These are phyloP conservation scores for Claviceps maximensis DNA, from an alignment of 2,329 filamentous ascomycete genomes.

Conservation along the genomic window DNA sequence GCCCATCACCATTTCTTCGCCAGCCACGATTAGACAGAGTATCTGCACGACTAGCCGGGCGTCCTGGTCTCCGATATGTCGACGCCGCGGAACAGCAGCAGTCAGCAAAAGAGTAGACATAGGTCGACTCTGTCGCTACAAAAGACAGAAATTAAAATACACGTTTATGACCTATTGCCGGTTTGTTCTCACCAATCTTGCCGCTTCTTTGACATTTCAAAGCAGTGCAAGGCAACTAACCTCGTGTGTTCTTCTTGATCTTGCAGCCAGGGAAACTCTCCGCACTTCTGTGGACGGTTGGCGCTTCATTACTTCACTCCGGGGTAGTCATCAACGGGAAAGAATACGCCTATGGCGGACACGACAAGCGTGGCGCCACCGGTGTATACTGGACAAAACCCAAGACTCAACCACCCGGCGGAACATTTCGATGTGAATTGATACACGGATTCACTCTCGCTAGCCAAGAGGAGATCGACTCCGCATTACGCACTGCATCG, in stretches of 20 bases:
- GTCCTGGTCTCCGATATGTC: slow-evolving; percentile 12
- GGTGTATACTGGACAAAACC: slow-evolving; percentile 78
- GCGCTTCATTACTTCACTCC: slow-evolving; percentile 66
- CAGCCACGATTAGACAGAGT: background rate
- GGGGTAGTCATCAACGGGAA: slow-evolving; percentile 68
- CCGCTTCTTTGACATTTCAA: background rate
- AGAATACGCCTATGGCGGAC: slow-evolving; percentile 79
- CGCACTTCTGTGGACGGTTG: slow-evolving; percentile 65
- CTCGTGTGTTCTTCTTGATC: slow-evolving; percentile 4
- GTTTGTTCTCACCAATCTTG: slow-evolving; percentile 29
- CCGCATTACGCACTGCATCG: slow-evolving; percentile 54
- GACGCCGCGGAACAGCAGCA: slow-evolving; percentile 14
- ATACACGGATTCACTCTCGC: slow-evolving; percentile 68
- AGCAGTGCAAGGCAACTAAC: background rate
- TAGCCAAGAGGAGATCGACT: slow-evolving; percentile 54
- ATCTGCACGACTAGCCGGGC: background rate
- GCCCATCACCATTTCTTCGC: too few relatives aligned
- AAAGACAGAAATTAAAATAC: slow-evolving; percentile 61
- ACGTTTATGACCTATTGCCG: slow-evolving; percentile 66
- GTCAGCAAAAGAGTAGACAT: slow-evolving; percentile 28
- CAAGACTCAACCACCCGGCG: slow-evolving; percentile 58
- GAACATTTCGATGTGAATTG: slow-evolving; percentile 61
- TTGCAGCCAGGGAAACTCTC: slow-evolving; percentile 57
- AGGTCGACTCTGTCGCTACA: slow-evolving; percentile 55
- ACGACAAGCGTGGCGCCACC: slow-evolving; percentile 55